Evolutionary conservation across 345 rosid genomes (phyloP).

Genomic region (Sisymbrium altissimum): DNA sequence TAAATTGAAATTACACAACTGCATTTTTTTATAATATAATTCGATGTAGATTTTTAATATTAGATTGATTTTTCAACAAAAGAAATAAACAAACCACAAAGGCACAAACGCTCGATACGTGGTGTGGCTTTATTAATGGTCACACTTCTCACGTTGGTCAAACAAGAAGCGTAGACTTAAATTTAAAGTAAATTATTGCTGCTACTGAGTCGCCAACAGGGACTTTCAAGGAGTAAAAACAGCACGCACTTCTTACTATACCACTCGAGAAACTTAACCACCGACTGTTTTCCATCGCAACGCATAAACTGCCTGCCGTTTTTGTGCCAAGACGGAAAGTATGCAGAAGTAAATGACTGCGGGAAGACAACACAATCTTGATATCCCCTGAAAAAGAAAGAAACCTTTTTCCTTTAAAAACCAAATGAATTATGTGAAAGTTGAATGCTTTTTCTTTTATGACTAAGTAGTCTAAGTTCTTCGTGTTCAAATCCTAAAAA

Average conservation of each 20-base stretch:
- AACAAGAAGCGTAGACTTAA: constrained; percentile 19
- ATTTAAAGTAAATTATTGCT: not conserved
- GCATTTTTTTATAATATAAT: no score
- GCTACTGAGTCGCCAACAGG: not conserved
- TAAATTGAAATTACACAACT: no score
- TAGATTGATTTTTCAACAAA: not conserved
- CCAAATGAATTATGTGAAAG: constrained; percentile 12
- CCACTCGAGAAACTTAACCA: not conserved
- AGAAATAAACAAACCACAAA: not conserved
- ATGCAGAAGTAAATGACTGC: not conserved
- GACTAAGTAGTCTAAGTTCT: not conserved
- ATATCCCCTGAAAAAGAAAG: not conserved
- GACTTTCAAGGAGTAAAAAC: constrained; percentile 1
- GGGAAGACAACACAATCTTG: not conserved
- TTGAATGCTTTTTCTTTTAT: not conserved
- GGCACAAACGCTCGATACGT: not conserved
- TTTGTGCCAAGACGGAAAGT: not conserved
- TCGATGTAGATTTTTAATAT: no score
- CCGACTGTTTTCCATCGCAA: not conserved
- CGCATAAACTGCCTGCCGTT: not conserved
- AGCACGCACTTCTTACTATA: not conserved
- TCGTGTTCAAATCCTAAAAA: not conserved
- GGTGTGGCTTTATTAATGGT: constrained; percentile 1
- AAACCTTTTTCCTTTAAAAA: not conserved
- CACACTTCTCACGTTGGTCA: constrained; percentile 1